Evolutionary conservation across 306 rosid species (phyloP), one percentile per base, ranked within the genome.

Genomic region (Cucurbita moschata): DNA sequence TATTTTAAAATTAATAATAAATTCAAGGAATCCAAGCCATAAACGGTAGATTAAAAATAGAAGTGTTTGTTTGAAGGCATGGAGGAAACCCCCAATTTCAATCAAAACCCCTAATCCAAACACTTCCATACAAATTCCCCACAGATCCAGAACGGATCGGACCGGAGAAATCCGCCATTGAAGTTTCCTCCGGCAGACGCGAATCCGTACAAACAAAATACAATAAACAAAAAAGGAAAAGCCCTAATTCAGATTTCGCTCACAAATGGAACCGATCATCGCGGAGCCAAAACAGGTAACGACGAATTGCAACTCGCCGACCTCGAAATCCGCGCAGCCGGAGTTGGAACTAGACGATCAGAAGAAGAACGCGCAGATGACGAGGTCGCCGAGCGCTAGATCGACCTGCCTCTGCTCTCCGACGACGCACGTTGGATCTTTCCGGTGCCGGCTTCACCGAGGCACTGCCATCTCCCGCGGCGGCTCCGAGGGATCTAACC

Each of bases 371-470:
- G 57, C 83, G 7, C 81, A 82, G 10, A n/a, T 72, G n/a, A 66
- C 71, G 37, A 83, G 81, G 67, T 78, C 85, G 63, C 26, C 75
- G 76, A 83, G 81, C 72, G 76, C 58, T 13, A 79, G 73, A 77
- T 47, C 37, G 73, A 88, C 80, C 1, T 92, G 96, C 63, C 90
- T 92, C 4, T 92, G 96, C 81, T 92, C 96, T 0, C 96, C 96
- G 54, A 90, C 96, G 53, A 92, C 96, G 1, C 98, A 92, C 35
- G 85, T 19, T 0, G 98, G 98, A 57, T 92, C 96, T 30, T 92
- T 92, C 77, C 77, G 96, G 44, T 92, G 98, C 77, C 81, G 89
- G 9, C 80, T 59, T 79, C 96, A 88, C 76, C 78, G 96, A 0
- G n/a, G 58, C 5, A 3, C 69, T 0, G 73, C 79, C 13, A 15